Conservation (phyloP, 345 rosid genomes). For the Carallia pectinifolia region DNA sequence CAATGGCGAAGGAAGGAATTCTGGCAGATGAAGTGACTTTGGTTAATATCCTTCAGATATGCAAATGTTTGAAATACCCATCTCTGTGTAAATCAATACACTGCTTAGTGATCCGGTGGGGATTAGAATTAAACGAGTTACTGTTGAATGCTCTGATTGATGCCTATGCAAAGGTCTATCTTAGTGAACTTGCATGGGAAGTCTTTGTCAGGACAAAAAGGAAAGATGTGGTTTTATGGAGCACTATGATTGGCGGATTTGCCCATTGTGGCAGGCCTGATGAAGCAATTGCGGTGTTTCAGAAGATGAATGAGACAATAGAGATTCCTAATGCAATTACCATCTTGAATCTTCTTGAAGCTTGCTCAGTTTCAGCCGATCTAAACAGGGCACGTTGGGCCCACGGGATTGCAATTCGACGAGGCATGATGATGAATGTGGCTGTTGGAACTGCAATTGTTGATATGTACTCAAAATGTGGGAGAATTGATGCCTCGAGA, state of each 20-base stretch:
- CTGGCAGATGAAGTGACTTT: slow-evolving; percentile 54
- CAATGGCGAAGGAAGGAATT: slow-evolving; percentile 42
- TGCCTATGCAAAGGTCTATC: slow-evolving; percentile 54
- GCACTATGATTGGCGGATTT: slow-evolving; percentile 64
- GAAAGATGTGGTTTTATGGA: slow-evolving; percentile 63
- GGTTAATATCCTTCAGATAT: slow-evolving; percentile 50
- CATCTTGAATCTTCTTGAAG: slow-evolving; percentile 52
- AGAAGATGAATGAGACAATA: slow-evolving; percentile 38
- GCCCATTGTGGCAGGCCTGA: slow-evolving; percentile 47
- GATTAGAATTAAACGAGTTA: slow-evolving; percentile 42
- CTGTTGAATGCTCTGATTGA: slow-evolving; percentile 54
- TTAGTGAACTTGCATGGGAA: slow-evolving; percentile 41
- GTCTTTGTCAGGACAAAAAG: slow-evolving; percentile 34
- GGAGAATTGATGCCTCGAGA: slow-evolving; percentile 46
- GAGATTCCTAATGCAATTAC: slow-evolving; percentile 47
- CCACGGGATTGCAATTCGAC: slow-evolving; percentile 64
- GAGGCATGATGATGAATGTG: slow-evolving; percentile 48
- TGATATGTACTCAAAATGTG: slow-evolving; percentile 70
- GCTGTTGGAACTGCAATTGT: slow-evolving; percentile 60
- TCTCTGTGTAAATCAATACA: slow-evolving; percentile 59
- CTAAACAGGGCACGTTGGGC: slow-evolving; percentile 58
- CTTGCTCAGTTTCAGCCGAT: slow-evolving; percentile 59
- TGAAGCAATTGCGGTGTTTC: slow-evolving; percentile 52
- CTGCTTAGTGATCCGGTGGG: slow-evolving; percentile 40
- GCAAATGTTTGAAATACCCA: slow-evolving; percentile 46